These are phyloP conservation scores for Scheffersomyces coipomensis DNA, from an alignment of 805 yeast species.

Conservation along the genomic window DNA sequence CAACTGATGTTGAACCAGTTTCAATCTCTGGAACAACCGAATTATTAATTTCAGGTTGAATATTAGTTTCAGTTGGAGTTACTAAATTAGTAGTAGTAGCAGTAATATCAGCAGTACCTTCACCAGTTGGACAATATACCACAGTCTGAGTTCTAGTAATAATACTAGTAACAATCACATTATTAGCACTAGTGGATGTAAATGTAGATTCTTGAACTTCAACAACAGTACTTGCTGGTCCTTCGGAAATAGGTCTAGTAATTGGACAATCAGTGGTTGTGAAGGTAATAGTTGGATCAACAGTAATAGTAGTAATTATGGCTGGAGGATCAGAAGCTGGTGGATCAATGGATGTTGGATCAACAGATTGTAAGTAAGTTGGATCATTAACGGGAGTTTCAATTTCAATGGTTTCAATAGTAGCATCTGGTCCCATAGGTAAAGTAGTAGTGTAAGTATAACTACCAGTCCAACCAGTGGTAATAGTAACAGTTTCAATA, in stretches of 20 bases:
- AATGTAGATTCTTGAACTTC: not conserved
- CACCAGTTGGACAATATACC: constrained; percentile 2
- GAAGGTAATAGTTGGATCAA: not conserved
- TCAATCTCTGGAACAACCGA: no score
- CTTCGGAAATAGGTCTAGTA: not conserved
- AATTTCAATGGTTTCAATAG: not conserved
- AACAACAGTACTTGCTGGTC: not conserved
- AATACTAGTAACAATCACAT: not conserved
- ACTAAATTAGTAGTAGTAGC: not conserved
- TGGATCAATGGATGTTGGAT: not conserved
- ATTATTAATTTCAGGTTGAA: not conserved
- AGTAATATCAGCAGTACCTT: constrained; percentile 3
- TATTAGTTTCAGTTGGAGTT: not conserved
- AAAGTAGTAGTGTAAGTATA: not conserved
- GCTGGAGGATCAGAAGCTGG: not conserved
- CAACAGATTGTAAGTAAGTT: not conserved
- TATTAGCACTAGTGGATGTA: not conserved
- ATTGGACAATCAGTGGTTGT: not conserved
- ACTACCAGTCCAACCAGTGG: not conserved
- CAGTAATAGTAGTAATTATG: not conserved
- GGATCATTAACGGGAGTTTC: not conserved
- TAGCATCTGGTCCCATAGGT: not conserved
- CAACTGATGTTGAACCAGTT: not conserved
- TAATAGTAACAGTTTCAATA: not conserved
- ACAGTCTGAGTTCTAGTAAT: constrained; percentile 1